Evolutionary conservation across 306 rosid genomes (phyloP).

Genomic region (Fagus crenata): DNA sequence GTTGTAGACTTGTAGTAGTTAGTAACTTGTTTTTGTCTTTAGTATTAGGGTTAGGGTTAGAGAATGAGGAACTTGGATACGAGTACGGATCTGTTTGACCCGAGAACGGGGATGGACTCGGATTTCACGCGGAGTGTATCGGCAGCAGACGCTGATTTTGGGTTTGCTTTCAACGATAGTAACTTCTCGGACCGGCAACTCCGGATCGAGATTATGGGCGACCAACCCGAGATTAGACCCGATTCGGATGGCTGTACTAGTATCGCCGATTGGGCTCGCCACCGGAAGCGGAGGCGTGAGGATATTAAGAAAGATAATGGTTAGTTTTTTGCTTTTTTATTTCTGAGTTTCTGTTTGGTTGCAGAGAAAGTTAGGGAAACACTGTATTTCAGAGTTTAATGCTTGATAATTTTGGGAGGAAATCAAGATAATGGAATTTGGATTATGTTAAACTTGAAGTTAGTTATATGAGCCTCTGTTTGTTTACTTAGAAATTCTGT

Average conservation of each 20-base stretch:
- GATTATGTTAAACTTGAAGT: no score
- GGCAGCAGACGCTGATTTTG: conserved; percentile 74
- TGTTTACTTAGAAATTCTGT: background rate
- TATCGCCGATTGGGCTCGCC: conserved; percentile 90
- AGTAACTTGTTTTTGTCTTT: background rate
- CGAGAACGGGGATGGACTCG: conserved; percentile 63
- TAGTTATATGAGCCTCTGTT: background rate
- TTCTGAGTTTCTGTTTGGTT: background rate
- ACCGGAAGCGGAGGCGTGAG: conserved; percentile 87
- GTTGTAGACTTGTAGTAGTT: no score
- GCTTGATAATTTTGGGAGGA: background rate
- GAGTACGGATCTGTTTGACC: conserved; percentile 81
- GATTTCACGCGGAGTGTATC: conserved; percentile 51
- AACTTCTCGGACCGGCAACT: conserved; percentile 93
- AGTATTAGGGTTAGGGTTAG: background rate
- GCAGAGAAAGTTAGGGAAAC: background rate
- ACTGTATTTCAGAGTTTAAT: no score
- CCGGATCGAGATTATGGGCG: conserved; percentile 80
- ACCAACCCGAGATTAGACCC: conserved; percentile 45
- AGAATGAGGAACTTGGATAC: conserved; percentile 36
- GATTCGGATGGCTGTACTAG: conserved; percentile 60
- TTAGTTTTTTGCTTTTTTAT: conserved; percentile 12
- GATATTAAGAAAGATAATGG: conserved; percentile 75
- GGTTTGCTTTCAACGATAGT: conserved; percentile 89
- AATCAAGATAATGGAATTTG: background rate